A percentile compares a stretch with the other conserved stretches of the same genome.
phyloP scores from a whole-genome alignment of 2,329 filamentous ascomycete genomes.

The Fonsecaea pugnacius region DNA sequence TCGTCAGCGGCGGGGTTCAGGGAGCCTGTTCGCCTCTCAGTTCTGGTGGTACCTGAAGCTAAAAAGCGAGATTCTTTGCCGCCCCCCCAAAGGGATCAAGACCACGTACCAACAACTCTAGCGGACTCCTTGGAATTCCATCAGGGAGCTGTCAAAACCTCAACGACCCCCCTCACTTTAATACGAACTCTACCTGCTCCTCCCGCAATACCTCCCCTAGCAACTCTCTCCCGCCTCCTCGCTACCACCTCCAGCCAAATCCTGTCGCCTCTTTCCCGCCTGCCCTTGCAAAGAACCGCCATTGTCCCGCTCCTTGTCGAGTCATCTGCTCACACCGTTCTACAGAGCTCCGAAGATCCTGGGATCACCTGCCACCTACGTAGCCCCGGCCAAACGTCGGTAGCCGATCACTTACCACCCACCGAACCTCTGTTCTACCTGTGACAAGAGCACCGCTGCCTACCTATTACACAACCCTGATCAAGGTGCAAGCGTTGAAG shows the following conservation, averaged over 20 bases:
- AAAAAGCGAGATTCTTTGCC: slow-evolving; percentile 20
- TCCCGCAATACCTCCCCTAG: slow-evolving; percentile 2
- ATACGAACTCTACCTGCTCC: neutral
- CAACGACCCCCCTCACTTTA: slow-evolving; percentile 7
- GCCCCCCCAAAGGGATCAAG: neutral
- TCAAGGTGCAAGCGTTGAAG: neutral
- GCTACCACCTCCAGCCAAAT: neutral
- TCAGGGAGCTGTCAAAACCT: slow-evolving; percentile 1
- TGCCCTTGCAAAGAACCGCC: neutral
- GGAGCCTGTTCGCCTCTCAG: slow-evolving; percentile 5
- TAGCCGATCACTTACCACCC: slow-evolving; percentile 9
- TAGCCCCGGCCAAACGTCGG: slow-evolving; percentile 1
- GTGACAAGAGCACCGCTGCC: neutral
- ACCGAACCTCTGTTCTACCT: neutral
- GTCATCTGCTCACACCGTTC: neutral
- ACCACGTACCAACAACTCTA: slow-evolving; percentile 1
- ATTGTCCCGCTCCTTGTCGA: neutral
- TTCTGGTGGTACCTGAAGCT: slow-evolving; percentile 20
- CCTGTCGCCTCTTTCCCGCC: neutral
- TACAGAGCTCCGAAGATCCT: slow-evolving; percentile 2
- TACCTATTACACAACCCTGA: neutral
- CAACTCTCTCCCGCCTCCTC: neutral
- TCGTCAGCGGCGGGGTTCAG: slow-evolving; percentile 15
- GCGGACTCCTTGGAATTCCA: slow-evolving; percentile 14
- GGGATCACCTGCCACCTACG: slow-evolving; percentile 1